phyloP scores from a whole-genome alignment of 140 eudicot genomes.

The Anethum foeniculum region DNA sequence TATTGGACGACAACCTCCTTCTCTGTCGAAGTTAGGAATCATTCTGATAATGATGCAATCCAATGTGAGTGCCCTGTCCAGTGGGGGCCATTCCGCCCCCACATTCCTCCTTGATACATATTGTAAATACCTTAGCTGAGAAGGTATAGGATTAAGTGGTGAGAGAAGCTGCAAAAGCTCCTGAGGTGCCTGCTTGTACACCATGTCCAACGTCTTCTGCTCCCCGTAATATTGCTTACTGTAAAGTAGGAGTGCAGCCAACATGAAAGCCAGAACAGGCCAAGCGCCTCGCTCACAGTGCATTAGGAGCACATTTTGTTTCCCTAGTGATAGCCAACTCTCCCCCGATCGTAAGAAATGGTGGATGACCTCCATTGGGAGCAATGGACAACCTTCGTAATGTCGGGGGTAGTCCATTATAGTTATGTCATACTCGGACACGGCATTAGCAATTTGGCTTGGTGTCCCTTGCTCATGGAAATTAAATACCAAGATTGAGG shows the following conservation, averaged over 20 bases:
- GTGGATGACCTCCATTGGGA: slow-evolving; percentile 79
- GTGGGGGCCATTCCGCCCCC: slow-evolving; percentile 85
- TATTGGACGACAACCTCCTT: slow-evolving; percentile 86
- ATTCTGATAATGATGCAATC: slow-evolving; percentile 75
- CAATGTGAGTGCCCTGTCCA: slow-evolving; percentile 70
- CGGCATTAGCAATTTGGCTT: slow-evolving; percentile 50
- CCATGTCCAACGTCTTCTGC: slow-evolving; percentile 76
- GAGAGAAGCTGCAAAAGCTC: slow-evolving; percentile 66
- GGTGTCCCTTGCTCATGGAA: slow-evolving; percentile 57
- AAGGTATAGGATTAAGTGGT: slow-evolving; percentile 76
- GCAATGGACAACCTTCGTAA: slow-evolving; percentile 75
- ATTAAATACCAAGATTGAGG: slow-evolving; percentile 76
- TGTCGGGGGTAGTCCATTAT: slow-evolving; percentile 89
- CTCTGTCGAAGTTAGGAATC: slow-evolving; percentile 72
- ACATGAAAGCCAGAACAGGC: slow-evolving; percentile 93
- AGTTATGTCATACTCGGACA: slow-evolving; percentile 75
- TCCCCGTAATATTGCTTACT: slow-evolving; percentile 67
- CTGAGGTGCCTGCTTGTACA: slow-evolving; percentile 82
- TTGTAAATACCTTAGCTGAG: slow-evolving; percentile 85
- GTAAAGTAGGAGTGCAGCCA: slow-evolving; percentile 79
- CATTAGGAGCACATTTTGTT: slow-evolving; percentile 78
- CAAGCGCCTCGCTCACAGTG: slow-evolving; percentile 97
- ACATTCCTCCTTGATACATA: slow-evolving; percentile 86
- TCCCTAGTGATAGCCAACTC: slow-evolving; percentile 81
- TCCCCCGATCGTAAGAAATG: slow-evolving; percentile 79